A percentile compares a stretch with the other conserved stretches of the same genome.
These are phyloP conservation scores for Talaromyces amestolkiae DNA, from an alignment of 2,329 filamentous ascomycete genomes.

Conservation along the genomic window DNA sequence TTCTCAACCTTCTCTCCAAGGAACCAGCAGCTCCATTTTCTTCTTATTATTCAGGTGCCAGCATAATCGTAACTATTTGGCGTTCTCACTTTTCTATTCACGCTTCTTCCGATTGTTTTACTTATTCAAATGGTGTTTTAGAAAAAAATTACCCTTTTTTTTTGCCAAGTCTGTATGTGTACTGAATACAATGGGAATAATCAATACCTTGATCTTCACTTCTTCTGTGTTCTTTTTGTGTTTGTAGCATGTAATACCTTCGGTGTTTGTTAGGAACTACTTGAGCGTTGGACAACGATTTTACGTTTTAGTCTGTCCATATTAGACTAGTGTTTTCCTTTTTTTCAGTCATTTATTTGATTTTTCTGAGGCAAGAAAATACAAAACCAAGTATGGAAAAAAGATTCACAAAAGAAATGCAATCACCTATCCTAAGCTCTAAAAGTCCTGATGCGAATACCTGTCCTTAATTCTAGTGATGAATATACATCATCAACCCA, in stretches of 20 bases:
- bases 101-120: background rate
- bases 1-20: background rate
- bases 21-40: background rate
- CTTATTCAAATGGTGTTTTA: background rate
- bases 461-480: background rate
- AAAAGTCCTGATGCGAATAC: background rate
- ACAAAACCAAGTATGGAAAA: background rate
- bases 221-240: background rate
- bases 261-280: too few species aligned
- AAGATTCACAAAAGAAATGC: background rate
- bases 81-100: background rate
- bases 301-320: too few species aligned
- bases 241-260: background rate
- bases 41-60: background rate
- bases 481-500: background rate
- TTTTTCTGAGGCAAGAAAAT: too few species aligned
- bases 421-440: background rate
- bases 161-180: background rate
- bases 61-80: background rate
- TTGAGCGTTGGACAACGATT: background rate
- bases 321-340: too few species aligned
- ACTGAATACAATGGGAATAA: background rate
- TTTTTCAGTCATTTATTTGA: too few species aligned
- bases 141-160: background rate
- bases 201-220: background rate